Evolutionary conservation across 2,329 filamentous ascomycete species (phyloP), one percentile per base, ranked within the genome.

Genomic region (Tolypocladium tundrense): DNA sequence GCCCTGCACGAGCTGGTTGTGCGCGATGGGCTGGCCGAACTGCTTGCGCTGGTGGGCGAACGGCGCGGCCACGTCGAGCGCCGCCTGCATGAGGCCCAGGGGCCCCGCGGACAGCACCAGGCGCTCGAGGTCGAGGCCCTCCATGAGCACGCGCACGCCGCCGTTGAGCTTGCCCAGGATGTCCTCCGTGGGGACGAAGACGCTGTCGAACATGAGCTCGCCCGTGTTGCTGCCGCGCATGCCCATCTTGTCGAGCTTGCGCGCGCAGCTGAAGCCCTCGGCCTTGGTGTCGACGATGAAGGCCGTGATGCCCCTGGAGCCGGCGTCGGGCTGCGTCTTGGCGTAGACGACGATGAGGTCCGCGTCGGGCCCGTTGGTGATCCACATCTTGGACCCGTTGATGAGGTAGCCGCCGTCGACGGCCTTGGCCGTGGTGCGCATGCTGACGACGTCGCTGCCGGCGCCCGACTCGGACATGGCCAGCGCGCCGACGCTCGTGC

Each of bases 301-400:
- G 9, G 93, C 93, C 1, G 93, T 96, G 71, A 99, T 96, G 58
- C 94, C 94, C 75, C 93, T 96, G 62, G 88, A 90, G 1, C 79
- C 91, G 60, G 83, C 86, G 14, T 87, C 82, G 1, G 92, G 92
- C 59, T 87, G 82, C 1, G 93, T 97, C 79, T 97, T 97, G 57
- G 93, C 93, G 72, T 99, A 99, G n/a, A 99, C 91, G 57, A 99
- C 85, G 57, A 97, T 86, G 48, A 88, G 80, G 72, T 96, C 84
- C n/a, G 94, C 94, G 70, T 97, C 92, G 0, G 93, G 93, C 5
- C 93, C 90, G 73, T 99, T 99, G 61, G 93, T 99, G 70, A 99
- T 99, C 93, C 93, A 99, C 93, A 97, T 97, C 80, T 99, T 97
- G 60, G 87, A 90, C 39, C 92, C 93, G 68, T 92, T 91, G 57